Evolutionary conservation across 306 rosid species (phyloP).

Genomic region (Castanospermum australe): DNA sequence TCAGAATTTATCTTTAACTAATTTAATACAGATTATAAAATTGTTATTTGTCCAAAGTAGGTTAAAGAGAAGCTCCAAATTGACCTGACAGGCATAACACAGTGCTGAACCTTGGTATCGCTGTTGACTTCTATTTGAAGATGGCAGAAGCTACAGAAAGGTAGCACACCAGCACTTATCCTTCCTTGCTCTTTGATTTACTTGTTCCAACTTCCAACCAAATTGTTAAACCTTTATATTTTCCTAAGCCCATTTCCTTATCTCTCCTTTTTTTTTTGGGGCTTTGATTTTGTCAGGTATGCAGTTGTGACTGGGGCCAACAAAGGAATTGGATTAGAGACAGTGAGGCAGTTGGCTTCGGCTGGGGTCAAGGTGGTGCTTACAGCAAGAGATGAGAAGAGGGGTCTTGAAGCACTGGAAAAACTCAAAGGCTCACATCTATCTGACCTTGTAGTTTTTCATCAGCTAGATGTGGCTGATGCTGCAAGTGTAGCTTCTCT

Average conservation of each 20-base stretch:
- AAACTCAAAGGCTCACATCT: constrained; percentile 6
- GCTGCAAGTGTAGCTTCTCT: constrained; percentile 36
- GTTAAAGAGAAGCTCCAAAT: too few relatives aligned
- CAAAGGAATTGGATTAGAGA: constrained; percentile 42
- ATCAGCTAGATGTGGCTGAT: constrained; percentile 42
- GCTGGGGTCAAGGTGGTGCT: constrained; percentile 42
- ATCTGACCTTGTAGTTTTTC: constrained; percentile 29
- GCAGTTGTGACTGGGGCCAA: constrained; percentile 43
- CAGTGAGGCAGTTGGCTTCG: constrained; percentile 35
- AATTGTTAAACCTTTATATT: too few relatives aligned
- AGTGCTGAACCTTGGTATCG: too few relatives aligned
- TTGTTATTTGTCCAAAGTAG: too few relatives aligned
- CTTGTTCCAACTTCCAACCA: background rate
- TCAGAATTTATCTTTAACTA: too few relatives aligned
- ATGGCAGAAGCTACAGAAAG: background rate
- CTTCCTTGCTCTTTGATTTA: background rate
- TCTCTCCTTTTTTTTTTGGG: too few relatives aligned
- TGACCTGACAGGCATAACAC: too few relatives aligned
- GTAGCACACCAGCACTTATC: background rate
- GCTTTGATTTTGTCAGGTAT: background rate
- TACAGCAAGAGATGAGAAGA: constrained; percentile 40
- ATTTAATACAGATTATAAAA: too few relatives aligned
- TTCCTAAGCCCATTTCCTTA: background rate
- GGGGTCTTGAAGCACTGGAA: constrained; percentile 39
- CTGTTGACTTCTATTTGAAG: background rate